These are phyloP conservation scores for Lipomyces yarrowii DNA, from an alignment of 1,139 yeast genomes.

Conservation along the genomic window DNA sequence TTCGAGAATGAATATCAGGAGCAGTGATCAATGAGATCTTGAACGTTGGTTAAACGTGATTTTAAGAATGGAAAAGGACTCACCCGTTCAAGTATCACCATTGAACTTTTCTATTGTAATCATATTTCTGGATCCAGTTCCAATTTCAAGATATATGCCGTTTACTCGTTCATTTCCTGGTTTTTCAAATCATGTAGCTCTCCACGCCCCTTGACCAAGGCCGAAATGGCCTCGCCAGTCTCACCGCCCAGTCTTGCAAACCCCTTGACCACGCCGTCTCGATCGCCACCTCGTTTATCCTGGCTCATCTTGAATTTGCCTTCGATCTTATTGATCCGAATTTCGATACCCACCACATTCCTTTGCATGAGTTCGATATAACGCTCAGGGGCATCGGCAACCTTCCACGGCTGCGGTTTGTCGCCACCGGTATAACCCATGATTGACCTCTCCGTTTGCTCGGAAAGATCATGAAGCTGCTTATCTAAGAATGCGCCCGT, in stretches of 20 bases:
- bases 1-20: no score
- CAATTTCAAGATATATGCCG: no score
- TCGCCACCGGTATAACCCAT: conserved; percentile 16
- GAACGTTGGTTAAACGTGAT: no score
- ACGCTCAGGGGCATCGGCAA: conserved; percentile 60
- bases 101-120: no score
- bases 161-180: no score
- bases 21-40: no score
- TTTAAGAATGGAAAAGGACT: no score
- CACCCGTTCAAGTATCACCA: no score
- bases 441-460: not conserved
- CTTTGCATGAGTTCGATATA: conserved; percentile 53
- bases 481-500: conserved; percentile 33
- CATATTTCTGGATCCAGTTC: no score
- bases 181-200: not conserved
- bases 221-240: not conserved
- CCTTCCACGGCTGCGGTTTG: conserved; percentile 51
- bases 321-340: conserved; percentile 54
- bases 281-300: conserved; percentile 49
- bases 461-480: not conserved
- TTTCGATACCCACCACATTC: conserved; percentile 62
- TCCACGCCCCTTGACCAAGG: not conserved
- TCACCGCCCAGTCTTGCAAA: conserved; percentile 34
- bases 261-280: conserved; percentile 58
- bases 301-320: conserved; percentile 68